Base-by-base conservation (phyloP, 768 basidiomycete genomes). In the Agaricus bisporus region DNA sequence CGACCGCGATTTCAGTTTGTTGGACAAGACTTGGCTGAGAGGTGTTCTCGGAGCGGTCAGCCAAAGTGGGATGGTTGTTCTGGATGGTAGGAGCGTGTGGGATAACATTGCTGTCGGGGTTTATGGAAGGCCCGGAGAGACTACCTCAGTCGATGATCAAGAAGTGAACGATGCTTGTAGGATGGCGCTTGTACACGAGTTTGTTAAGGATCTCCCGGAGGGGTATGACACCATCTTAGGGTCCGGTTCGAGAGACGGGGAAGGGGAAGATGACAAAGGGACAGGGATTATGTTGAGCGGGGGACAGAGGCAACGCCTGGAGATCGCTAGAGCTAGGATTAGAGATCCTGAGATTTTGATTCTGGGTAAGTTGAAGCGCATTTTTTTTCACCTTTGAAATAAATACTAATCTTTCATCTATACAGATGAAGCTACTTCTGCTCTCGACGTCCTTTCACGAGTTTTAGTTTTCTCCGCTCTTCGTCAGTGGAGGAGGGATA, bases 251-350 rank as follows among this genome's bases (percentile, higher is more conserved):
- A 39, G 46, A 2, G 53, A 38, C 7, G 47, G 45, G 8, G 54
- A 55, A 3, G 95, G 93, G 29, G 5, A 7, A 11, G 29, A 32
- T 32, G 29, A 32, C 5, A 32, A 32, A 32, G 29, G 29, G 7
- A 32, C 11, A 11, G 29, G 29, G 2, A 79, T 88, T 2, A 82
- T 78, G 41, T 68, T 95, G 59, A 92, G 89, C 58, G 95, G 95
- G 12, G 95, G 95, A 2, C 97, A 98, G 74, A 82, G 82, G 60
- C 95, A 99, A 71, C 70, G 95, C 8, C 64, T 99, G 26, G 91
- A 91, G 6, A 83, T 99, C 54, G 95, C 95, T 0, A 73, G 95
- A 47, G 95, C 91, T 1, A 78, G 81, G 55, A 69, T 98, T 51
- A 74, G 94, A 47, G 82, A 98, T 67, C 95, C 95, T 4, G 81